Conservation (phyloP, 2,329 filamentous ascomycete species). For the Pseudogymnoascus sp. region DNA sequence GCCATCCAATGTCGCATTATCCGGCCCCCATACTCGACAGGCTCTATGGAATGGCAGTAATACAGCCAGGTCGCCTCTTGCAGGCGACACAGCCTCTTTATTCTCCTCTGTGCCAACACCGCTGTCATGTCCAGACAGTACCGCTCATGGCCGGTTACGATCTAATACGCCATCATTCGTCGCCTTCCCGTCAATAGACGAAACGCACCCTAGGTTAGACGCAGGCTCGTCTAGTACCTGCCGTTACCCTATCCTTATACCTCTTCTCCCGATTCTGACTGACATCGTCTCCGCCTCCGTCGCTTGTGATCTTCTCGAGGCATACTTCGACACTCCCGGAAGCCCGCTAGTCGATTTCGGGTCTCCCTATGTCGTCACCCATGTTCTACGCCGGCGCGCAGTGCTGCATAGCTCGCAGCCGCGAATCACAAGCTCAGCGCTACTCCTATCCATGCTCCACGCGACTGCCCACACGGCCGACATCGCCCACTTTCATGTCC, state of each 20-base stretch:
- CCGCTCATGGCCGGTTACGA: neutral
- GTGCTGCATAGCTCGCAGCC: slow-evolving; percentile 34
- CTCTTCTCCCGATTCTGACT: slow-evolving; percentile 33
- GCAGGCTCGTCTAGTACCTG: slow-evolving; percentile 26
- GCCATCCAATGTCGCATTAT: no score
- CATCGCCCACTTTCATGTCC: slow-evolving; percentile 34
- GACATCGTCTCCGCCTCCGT: slow-evolving; percentile 34
- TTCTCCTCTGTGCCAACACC: neutral
- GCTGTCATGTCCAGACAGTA: no score
- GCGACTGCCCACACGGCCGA: slow-evolving; percentile 40
- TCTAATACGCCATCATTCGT: neutral
- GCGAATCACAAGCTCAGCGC: slow-evolving; percentile 35
- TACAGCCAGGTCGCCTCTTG: no score
- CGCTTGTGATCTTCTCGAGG: slow-evolving; percentile 40
- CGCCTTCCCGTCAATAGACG: neutral
- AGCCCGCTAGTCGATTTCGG: slow-evolving; percentile 36
- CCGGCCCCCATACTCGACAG: neutral
- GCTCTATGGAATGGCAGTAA: neutral
- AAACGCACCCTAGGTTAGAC: slow-evolving; percentile 6
- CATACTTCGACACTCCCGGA: slow-evolving; percentile 39
- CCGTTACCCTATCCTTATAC: slow-evolving; percentile 35
- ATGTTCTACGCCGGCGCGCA: slow-evolving; percentile 39
- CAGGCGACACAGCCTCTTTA: neutral
- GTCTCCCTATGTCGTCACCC: slow-evolving; percentile 40
- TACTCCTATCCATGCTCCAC: slow-evolving; percentile 41